A percentile compares a stretch with the other conserved stretches of the same genome.
phyloP scores from a whole-genome alignment of 2,329 filamentous ascomycete species.

The Alternaria consortialis region DNA sequence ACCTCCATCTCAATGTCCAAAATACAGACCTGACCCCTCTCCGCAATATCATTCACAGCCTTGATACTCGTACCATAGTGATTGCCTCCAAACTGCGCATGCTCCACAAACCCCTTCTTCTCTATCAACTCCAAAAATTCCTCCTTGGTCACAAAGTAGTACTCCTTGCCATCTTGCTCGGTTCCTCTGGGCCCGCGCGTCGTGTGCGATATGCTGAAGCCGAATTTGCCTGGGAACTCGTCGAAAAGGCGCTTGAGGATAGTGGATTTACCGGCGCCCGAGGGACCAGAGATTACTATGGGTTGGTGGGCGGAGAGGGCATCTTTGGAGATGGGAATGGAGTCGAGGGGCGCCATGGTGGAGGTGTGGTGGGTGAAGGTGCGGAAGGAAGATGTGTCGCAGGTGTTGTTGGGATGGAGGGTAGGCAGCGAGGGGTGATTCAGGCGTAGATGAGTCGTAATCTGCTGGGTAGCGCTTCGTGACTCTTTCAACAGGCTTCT shows the following conservation, averaged over 20 bases:
- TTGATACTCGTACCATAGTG: slow-evolving; percentile 84
- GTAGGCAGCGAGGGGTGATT: slow-evolving; percentile 11
- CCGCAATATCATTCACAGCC: slow-evolving; percentile 78
- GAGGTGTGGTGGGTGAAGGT: slow-evolving; percentile 20
- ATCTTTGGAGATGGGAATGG: slow-evolving; percentile 27
- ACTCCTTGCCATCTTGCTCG: slow-evolving; percentile 80
- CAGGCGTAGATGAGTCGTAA: slow-evolving; percentile 7
- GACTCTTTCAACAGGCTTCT: slow-evolving; percentile 19
- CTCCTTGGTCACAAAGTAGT: slow-evolving; percentile 71
- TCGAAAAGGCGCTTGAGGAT: slow-evolving; percentile 77
- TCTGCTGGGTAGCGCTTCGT: slow-evolving; percentile 3
- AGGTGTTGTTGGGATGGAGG: not conserved
- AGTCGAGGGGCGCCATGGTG: slow-evolving; percentile 37
- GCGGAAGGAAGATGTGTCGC: slow-evolving; percentile 8
- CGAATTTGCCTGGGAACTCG: slow-evolving; percentile 72
- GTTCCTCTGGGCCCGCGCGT: slow-evolving; percentile 78
- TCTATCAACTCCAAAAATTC: slow-evolving; percentile 63
- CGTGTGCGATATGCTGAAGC: slow-evolving; percentile 72
- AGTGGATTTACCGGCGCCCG: slow-evolving; percentile 82
- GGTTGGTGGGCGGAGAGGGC: slow-evolving; percentile 54
- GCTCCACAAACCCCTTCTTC: slow-evolving; percentile 79
- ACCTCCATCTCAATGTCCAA: slow-evolving; percentile 98
- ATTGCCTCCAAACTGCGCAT: slow-evolving; percentile 86
- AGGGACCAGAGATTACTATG: slow-evolving; percentile 81
- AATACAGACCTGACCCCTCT: slow-evolving; percentile 77